Percentiles rank a stretch among this genome's conserved stretches.
Conservation (phyloP, 768 basidiomycete genomes). For the Sarcodon sp. region DNA sequence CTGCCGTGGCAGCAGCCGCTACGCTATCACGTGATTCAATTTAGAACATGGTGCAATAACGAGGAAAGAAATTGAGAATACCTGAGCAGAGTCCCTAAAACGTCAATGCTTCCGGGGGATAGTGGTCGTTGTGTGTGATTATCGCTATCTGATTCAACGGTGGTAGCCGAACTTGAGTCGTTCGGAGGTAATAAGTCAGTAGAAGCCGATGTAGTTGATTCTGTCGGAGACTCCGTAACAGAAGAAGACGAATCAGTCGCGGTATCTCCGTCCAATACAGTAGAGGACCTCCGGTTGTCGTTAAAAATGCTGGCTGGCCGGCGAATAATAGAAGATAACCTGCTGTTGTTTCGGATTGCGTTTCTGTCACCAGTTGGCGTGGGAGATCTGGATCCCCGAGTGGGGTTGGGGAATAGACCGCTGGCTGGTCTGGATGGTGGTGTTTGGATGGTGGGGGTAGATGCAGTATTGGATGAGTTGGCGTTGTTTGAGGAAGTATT, state of each 20-base stretch:
- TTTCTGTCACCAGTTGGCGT: constrained; percentile 15
- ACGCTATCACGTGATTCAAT: constrained; percentile 26
- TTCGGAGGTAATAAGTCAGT: neutral
- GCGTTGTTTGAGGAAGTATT: constrained; percentile 4
- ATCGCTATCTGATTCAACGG: constrained; percentile 1
- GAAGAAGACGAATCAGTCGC: constrained; percentile 1
- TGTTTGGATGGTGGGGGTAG: constrained; percentile 4
- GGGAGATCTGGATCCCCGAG: constrained; percentile 2
- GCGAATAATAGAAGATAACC: neutral
- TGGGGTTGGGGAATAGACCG: constrained; percentile 18
- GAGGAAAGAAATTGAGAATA: constrained; percentile 13
- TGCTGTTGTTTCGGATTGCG: constrained; percentile 6
- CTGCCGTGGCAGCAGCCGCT: constrained; percentile 86
- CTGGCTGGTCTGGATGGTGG: constrained; percentile 12
- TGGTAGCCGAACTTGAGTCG: constrained; percentile 3
- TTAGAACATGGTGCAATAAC: too few relatives aligned
- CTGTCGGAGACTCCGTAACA: neutral
- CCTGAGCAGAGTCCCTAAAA: constrained; percentile 76
- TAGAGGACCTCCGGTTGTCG: neutral
- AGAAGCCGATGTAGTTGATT: neutral
- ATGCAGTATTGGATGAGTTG: constrained; percentile 5
- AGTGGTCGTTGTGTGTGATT: constrained; percentile 18
- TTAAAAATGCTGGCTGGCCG: neutral
- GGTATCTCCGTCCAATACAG: neutral
- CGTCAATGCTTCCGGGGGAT: constrained; percentile 70